These are phyloP conservation scores for Epithele typhae DNA, from an alignment of 768 basidiomycete species.

Conservation along the genomic window DNA sequence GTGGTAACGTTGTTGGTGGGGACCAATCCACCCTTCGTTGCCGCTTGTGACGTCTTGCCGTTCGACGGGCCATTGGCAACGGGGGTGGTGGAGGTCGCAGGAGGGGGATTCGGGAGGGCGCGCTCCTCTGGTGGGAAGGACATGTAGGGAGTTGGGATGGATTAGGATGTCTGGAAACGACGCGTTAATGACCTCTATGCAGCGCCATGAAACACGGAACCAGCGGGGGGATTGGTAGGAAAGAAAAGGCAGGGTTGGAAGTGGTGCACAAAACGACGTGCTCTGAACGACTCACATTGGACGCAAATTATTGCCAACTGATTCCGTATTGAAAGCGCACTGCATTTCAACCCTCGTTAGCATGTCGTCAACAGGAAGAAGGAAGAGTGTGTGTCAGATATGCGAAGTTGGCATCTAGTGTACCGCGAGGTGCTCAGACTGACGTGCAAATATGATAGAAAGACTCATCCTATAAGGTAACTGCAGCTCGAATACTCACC, in stretches of 20 bases:
- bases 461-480: conserved; percentile 3
- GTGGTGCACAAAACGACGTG: too few relatives aligned
- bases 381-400: conserved; percentile 8
- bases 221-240: too few relatives aligned
- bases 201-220: neutral
- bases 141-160: conserved; percentile 4
- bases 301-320: neutral
- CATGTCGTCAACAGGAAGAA: neutral
- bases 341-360: neutral
- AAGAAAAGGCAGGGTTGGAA: too few relatives aligned
- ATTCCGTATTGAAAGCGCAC: neutral
- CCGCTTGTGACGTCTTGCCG: conserved; percentile 7
- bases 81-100: conserved; percentile 4
- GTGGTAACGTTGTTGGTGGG: conserved; percentile 86
- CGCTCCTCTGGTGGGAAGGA: conserved; percentile 3
- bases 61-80: conserved; percentile 9
- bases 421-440: conserved; percentile 31
- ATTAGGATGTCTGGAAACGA: conserved; percentile 1
- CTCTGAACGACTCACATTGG: conserved; percentile 2
- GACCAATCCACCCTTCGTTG: conserved; percentile 40
- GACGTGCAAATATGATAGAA: conserved; percentile 39
- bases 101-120: too few relatives aligned
- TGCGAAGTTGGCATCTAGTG: conserved; percentile 13
- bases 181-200: conserved; percentile 1
- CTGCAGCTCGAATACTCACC: neutral